Evolutionary conservation across 2,329 filamentous ascomycete species (phyloP).

Genomic region (Fusarium subglutinans): DNA sequence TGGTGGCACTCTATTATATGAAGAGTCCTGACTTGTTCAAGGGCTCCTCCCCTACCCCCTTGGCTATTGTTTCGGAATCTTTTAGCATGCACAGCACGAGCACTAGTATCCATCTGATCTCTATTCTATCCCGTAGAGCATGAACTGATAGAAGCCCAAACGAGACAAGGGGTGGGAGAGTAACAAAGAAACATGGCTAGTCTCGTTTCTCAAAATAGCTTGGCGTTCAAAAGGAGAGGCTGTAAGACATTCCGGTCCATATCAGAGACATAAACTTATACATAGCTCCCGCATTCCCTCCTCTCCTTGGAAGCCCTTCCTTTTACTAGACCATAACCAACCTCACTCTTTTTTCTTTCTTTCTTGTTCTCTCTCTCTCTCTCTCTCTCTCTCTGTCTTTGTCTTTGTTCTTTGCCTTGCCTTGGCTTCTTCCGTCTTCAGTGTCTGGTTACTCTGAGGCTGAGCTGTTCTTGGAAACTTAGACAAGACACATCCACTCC

Average conservation of each 20-base stretch:
- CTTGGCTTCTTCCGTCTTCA: constrained; percentile 26
- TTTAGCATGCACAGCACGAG: constrained; percentile 12
- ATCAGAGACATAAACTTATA: constrained; percentile 40
- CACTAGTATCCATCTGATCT: constrained; percentile 6
- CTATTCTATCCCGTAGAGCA: not conserved
- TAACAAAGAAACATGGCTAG: constrained; percentile 3
- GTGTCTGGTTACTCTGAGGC: constrained; percentile 35
- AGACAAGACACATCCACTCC: constrained; percentile 12
- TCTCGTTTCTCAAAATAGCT: constrained; percentile 11
- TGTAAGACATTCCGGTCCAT: constrained; percentile 2
- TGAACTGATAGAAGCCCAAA: not conserved
- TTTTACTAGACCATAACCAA: constrained; percentile 12
- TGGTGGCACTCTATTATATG: not conserved
- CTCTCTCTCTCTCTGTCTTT: not conserved
- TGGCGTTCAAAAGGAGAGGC: not conserved
- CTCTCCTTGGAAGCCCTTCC: constrained; percentile 28
- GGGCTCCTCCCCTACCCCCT: not conserved
- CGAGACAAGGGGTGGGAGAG: not conserved
- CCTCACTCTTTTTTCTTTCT: constrained; percentile 1
- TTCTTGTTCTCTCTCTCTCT: not conserved
- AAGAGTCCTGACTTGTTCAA: not conserved
- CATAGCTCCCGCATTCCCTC: constrained; percentile 40
- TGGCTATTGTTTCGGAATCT: constrained; percentile 25
- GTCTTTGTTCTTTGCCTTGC: not conserved
- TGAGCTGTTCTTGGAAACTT: constrained; percentile 1